Evolutionary conservation across 257 asterid species (phyloP), one percentile per base, ranked within the genome.

Genomic region (Solanum sparsipilum): DNA sequence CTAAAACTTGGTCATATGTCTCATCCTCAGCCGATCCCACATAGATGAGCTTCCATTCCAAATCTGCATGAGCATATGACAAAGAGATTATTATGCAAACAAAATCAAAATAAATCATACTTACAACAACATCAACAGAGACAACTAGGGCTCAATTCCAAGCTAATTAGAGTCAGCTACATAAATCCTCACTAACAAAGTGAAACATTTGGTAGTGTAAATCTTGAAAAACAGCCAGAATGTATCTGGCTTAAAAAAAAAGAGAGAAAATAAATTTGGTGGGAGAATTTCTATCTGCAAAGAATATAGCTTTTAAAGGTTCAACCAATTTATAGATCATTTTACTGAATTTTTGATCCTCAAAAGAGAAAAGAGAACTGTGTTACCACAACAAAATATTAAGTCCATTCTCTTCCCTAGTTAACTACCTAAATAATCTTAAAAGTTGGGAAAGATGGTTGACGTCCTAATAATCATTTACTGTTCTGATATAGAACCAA

Each of bases 11-110:
- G 92, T 97, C 99, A 83, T 94, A 96, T 29, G 98, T 93, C 88
- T 96, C 99, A 88, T 97, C 99, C 92, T 97, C 99, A 41, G 99
- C 99, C 35, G 99, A 97, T 91, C 99, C 99, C 41, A 97, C 99
- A 88, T 97, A 97, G 46, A 94, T 93, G 88, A 97, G 98, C 89
- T 97, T 97, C 99, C 99, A 97, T 89, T 97, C 99, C 93, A 97
- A 90, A 93, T 97, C 99, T 97, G 98, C 91, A 88, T 23, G n/a
- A 73, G 27, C 25, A 73, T 52, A 48, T 82, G 70, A 18, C 86
- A 46, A 7, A 21, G 18, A 82, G 41, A 82, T 82, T 48, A 82
- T 9, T 20, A 48, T 82, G 85, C 85, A 48, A 82, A 12, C 68
- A 82, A 48, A 29, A 48, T 82, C 86, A 82, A 82, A 82, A 82